These are phyloP conservation scores for Nissolia schottii DNA, from an alignment of 306 rosid species.

Conservation along the genomic window DNA sequence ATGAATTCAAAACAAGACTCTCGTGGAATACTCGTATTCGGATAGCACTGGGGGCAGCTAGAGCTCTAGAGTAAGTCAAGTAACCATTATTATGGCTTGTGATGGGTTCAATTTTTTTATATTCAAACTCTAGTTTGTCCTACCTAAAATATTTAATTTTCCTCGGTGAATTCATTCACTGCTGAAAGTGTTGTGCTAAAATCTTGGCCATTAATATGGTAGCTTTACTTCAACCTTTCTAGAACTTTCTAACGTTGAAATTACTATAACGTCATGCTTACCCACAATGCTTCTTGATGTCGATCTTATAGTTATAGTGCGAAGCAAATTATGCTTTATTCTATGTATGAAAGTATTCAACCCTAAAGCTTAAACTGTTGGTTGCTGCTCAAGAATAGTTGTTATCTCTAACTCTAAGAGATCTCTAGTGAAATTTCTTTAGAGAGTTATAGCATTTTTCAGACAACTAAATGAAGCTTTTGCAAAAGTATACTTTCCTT, in stretches of 20 bases:
- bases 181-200: not conserved
- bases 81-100: constrained; percentile 9
- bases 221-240: not conserved
- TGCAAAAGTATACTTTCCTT: not conserved
- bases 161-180: not conserved
- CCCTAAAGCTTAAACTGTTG: not conserved
- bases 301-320: not conserved
- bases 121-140: constrained; percentile 1
- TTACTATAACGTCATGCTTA: not conserved
- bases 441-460: not conserved
- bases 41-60: constrained; percentile 95
- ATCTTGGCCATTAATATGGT: not conserved
- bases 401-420: not conserved
- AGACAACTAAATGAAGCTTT: not conserved
- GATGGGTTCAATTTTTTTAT: constrained; percentile 3
- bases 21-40: constrained; percentile 84
- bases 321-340: not conserved
- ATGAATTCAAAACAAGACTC: constrained; percentile 56
- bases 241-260: not conserved
- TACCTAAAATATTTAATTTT: not conserved
- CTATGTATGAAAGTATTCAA: not conserved
- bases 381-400: not conserved
- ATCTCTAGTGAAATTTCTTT: not conserved
- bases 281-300: not conserved
- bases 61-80: constrained; percentile 91